A percentile compares a stretch with the other conserved stretches of the same genome.
Conservation (phyloP, 1,139 yeast species). For the Pichia sorboxylosa region DNA sequence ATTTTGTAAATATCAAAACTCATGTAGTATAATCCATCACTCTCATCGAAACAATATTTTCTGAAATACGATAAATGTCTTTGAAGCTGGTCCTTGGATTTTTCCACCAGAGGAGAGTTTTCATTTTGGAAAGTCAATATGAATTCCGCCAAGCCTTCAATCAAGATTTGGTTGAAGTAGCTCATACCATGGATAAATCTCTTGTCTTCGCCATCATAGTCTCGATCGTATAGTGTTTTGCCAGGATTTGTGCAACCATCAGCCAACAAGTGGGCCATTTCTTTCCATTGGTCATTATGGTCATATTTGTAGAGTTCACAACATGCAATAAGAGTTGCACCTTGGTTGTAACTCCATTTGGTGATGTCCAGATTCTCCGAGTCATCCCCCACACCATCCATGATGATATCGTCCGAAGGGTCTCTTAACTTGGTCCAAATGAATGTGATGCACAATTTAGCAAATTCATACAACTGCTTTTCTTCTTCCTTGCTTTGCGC, state of each 20-base stretch:
- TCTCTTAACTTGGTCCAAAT: constrained; percentile 42
- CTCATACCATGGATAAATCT: constrained; percentile 59
- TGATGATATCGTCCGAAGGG: constrained; percentile 43
- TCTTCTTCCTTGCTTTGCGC: constrained; percentile 9
- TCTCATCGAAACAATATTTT: constrained; percentile 46
- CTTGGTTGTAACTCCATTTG: constrained; percentile 64
- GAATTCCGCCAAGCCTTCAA: constrained; percentile 64
- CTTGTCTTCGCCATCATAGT: constrained; percentile 38
- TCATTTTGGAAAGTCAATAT: constrained; percentile 34
- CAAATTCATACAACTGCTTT: constrained; percentile 30
- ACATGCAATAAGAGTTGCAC: constrained; percentile 50
- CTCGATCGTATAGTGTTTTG: constrained; percentile 53
- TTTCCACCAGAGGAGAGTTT: too few species aligned
- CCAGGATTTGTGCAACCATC: constrained; percentile 46
- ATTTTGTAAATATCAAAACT: constrained; percentile 51
- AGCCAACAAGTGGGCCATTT: constrained; percentile 49
- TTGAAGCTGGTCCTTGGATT: constrained; percentile 34
- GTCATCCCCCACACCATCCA: constrained; percentile 50
- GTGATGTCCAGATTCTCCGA: constrained; percentile 35
- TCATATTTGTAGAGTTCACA: constrained; percentile 43
- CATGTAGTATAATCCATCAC: constrained; percentile 51
- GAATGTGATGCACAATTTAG: constrained; percentile 21
- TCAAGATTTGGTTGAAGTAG: constrained; percentile 50
- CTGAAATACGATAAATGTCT: constrained; percentile 45
- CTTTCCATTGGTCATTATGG: constrained; percentile 41